phyloP scores from a whole-genome alignment of 2,329 filamentous ascomycete species.

The Hypoxylon sp. region DNA sequence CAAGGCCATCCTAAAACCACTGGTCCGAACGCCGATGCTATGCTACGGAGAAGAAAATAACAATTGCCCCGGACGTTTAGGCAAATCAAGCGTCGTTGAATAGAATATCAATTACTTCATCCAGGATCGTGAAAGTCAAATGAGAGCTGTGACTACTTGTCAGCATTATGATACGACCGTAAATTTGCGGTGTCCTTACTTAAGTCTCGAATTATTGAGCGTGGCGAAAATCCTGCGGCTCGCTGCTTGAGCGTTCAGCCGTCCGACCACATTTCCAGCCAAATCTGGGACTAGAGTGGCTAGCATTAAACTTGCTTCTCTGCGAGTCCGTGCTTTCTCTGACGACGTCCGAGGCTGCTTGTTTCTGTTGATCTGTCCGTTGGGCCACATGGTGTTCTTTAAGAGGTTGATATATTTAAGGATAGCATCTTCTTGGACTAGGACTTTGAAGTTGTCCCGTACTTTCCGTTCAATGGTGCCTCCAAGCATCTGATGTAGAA shows the following conservation, averaged over 20 bases:
- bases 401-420: slow-evolving; percentile 81
- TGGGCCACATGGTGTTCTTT: slow-evolving; percentile 86
- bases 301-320: slow-evolving; percentile 90
- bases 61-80: slow-evolving; percentile 1
- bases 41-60: slow-evolving; percentile 35
- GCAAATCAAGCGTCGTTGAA: slow-evolving; percentile 63
- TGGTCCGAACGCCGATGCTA: slow-evolving; percentile 43
- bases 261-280: slow-evolving; percentile 91
- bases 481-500: slow-evolving; percentile 93
- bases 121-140: slow-evolving; percentile 78
- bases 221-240: slow-evolving; percentile 90
- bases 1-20: slow-evolving; percentile 23
- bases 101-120: slow-evolving; percentile 76
- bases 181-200: slow-evolving; percentile 65
- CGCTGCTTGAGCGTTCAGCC: slow-evolving; percentile 90
- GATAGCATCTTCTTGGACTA: slow-evolving; percentile 84
- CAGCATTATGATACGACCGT: slow-evolving; percentile 22
- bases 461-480: slow-evolving; percentile 97
- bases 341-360: slow-evolving; percentile 72
- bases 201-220: slow-evolving; percentile 90
- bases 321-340: slow-evolving; percentile 85
- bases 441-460: slow-evolving; percentile 81
- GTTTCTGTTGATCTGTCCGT: slow-evolving; percentile 68
- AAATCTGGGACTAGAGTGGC: slow-evolving; percentile 92
- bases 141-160: slow-evolving; percentile 68